Evolutionary conservation across 352 stramenopile genomes (phyloP).

Genomic region (Phytophthora pisi): DNA sequence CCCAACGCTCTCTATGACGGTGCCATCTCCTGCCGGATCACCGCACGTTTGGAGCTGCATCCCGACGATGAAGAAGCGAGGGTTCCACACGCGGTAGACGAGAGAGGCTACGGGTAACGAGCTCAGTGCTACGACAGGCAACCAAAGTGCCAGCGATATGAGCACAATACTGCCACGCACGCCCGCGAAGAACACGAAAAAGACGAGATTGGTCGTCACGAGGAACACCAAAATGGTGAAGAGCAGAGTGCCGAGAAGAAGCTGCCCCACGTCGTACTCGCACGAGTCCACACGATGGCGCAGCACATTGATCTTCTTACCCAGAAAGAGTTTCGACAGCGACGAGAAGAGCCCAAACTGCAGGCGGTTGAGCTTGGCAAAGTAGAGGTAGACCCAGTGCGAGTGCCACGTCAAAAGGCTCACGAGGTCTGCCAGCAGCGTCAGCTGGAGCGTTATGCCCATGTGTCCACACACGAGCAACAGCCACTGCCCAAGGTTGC

Average conservation of each 20-base stretch:
- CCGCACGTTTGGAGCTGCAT: slow-evolving; percentile 35
- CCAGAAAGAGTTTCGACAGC: slow-evolving; percentile 93
- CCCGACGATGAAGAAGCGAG: slow-evolving; percentile 44
- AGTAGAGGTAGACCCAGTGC: slow-evolving; percentile 85
- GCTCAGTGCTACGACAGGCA: slow-evolving; percentile 58
- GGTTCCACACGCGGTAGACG: slow-evolving; percentile 41
- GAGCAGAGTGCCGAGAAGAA: slow-evolving; percentile 92
- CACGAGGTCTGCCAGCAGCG: slow-evolving; percentile 73
- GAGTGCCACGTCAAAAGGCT: slow-evolving; percentile 86
- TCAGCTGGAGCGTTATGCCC: slow-evolving; percentile 79
- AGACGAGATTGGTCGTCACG: slow-evolving; percentile 93
- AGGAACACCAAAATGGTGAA: slow-evolving; percentile 94
- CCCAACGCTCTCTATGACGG: slow-evolving; percentile 25
- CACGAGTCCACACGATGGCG: slow-evolving; percentile 93
- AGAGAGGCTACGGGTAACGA: slow-evolving; percentile 58
- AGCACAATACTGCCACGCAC: slow-evolving; percentile 62
- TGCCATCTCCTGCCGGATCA: not conserved
- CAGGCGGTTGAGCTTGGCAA: slow-evolving; percentile 83
- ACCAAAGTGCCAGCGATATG: slow-evolving; percentile 47
- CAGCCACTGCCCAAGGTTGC: slow-evolving; percentile 9
- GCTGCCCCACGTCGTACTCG: slow-evolving; percentile 90
- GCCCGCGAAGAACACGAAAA: slow-evolving; percentile 93
- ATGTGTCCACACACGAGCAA: slow-evolving; percentile 29
- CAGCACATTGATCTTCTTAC: slow-evolving; percentile 95
- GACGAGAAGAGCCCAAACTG: slow-evolving; percentile 86